phyloP scores from a whole-genome alignment of 768 basidiomycete genomes.

The Auriscalpium vulgare region DNA sequence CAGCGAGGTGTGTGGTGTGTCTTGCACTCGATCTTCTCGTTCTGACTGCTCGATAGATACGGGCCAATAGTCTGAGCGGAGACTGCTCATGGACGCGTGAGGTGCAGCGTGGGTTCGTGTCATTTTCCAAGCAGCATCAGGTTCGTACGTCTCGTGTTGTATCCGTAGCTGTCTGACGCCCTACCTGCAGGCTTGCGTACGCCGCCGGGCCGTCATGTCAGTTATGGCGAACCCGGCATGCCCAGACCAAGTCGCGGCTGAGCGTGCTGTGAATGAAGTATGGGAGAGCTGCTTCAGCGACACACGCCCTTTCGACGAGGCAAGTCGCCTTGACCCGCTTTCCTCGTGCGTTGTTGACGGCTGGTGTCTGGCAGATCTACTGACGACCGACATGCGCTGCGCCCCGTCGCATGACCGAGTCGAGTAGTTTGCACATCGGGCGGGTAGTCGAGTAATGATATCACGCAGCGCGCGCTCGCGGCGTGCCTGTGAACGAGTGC shows the following conservation, averaged over 20 bases:
- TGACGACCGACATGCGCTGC: not conserved
- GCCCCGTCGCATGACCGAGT: no score
- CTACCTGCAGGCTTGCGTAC: slow-evolving; percentile 69
- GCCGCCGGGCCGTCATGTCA: slow-evolving; percentile 77
- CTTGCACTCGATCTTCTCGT: not conserved
- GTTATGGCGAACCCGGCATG: slow-evolving; percentile 78
- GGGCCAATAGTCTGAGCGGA: slow-evolving; percentile 89
- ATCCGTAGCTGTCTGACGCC: slow-evolving; percentile 1
- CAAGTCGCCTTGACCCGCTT: slow-evolving; percentile 22
- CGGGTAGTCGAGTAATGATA: no score
- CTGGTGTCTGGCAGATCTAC: not conserved
- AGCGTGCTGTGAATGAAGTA: slow-evolving; percentile 89
- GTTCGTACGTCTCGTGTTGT: slow-evolving; percentile 30
- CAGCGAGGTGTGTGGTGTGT: slow-evolving; percentile 65
- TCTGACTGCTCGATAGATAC: slow-evolving; percentile 51
- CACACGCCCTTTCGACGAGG: slow-evolving; percentile 96
- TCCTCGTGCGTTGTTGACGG: not conserved
- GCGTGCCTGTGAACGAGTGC: no score
- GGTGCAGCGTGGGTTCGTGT: slow-evolving; percentile 62
- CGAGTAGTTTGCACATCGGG: no score
- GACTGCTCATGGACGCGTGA: slow-evolving; percentile 88
- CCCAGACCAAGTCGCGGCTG: slow-evolving; percentile 66
- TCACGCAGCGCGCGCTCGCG: no score
- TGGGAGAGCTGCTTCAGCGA: slow-evolving; percentile 96
- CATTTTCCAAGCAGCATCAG: slow-evolving; percentile 93